Evolutionary conservation across 2,329 filamentous ascomycete genomes (phyloP).

Genomic region (Hymenoscyphus salicellus): DNA sequence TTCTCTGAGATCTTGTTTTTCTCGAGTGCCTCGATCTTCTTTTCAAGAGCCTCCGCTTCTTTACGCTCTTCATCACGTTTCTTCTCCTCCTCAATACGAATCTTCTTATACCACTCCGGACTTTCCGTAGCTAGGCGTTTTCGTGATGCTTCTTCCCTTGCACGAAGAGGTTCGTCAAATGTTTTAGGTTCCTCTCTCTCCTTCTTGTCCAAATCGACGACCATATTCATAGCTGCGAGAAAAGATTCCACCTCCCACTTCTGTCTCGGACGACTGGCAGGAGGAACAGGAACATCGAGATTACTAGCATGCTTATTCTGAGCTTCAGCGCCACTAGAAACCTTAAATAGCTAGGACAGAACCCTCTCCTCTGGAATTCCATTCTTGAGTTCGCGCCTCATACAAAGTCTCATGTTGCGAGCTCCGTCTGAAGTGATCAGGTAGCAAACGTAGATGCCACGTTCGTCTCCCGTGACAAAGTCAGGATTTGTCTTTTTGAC

Average conservation of each 20-base stretch:
- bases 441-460: not conserved
- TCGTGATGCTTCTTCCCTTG: no score
- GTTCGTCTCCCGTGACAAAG: not conserved
- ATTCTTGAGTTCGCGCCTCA: not conserved
- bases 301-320: not conserved
- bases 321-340: not conserved
- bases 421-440: not conserved
- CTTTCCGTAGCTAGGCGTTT: no score
- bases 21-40: no score
- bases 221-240: not conserved
- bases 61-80: no score
- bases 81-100: no score
- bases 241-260: not conserved
- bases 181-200: not conserved
- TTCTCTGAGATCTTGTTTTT: no score
- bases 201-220: not conserved
- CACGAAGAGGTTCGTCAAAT: no score
- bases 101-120: no score
- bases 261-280: not conserved
- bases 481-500: not conserved
- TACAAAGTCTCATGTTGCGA: not conserved
- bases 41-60: no score
- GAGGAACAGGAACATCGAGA: not conserved
- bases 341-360: not conserved
- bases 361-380: not conserved